A percentile compares a stretch with the other conserved stretches of the same genome.
phyloP scores from a whole-genome alignment of 2,329 filamentous ascomycete species.

The Hypoxylon sp. region DNA sequence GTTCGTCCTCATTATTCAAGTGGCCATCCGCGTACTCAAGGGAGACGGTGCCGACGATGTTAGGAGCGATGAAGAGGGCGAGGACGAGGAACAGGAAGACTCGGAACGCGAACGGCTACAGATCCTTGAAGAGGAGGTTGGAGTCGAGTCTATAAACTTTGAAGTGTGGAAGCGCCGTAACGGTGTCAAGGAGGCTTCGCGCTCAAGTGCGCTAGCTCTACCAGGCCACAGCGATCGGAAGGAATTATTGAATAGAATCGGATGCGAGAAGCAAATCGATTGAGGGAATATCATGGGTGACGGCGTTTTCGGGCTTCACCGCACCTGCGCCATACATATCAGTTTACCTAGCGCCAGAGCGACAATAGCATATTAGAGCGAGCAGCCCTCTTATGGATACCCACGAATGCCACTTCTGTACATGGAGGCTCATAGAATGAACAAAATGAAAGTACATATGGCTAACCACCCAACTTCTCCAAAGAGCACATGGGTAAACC shows the following conservation, averaged over 20 bases:
- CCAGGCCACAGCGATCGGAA: constrained; percentile 80
- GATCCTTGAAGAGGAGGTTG: constrained; percentile 79
- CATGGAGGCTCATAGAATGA: neutral
- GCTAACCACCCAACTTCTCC: neutral
- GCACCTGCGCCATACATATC: constrained; percentile 2
- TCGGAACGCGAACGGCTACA: constrained; percentile 62
- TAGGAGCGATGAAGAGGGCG: constrained; percentile 86
- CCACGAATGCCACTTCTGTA: constrained; percentile 2
- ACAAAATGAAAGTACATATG: neutral
- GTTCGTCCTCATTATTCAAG: constrained; percentile 87
- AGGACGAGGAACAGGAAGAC: constrained; percentile 68
- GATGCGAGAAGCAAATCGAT: constrained; percentile 81
- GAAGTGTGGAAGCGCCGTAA: constrained; percentile 71
- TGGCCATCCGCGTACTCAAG: constrained; percentile 82
- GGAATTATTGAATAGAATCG: constrained; percentile 83
- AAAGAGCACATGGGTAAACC: neutral
- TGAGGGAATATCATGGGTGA: constrained; percentile 43
- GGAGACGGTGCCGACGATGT: constrained; percentile 85
- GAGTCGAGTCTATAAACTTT: constrained; percentile 78
- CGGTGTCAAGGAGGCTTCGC: constrained; percentile 64
- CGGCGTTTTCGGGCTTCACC: neutral
- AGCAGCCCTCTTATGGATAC: constrained; percentile 3
- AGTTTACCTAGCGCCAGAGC: neutral
- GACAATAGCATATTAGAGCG: neutral
- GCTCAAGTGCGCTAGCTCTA: constrained; percentile 72